Conservation (phyloP, 1,284 basidiomycete species). For the Amylostereum areolatum region DNA sequence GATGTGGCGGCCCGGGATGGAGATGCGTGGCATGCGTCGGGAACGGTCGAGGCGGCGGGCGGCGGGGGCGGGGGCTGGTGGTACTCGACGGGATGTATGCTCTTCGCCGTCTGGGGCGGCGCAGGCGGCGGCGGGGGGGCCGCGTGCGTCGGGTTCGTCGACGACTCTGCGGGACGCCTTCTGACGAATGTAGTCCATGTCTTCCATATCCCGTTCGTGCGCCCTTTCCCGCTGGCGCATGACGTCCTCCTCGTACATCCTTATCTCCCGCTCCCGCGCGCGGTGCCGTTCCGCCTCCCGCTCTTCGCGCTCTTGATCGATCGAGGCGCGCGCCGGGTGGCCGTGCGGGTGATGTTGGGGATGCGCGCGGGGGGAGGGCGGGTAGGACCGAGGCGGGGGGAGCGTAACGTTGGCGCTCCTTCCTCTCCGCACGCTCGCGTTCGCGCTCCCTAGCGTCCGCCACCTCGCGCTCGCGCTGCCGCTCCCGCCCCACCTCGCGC, state of each 20-base stretch:
- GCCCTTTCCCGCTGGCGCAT: no score
- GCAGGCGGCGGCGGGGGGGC: neutral
- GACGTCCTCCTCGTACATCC: conserved; percentile 7
- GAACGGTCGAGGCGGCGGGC: conserved; percentile 2
- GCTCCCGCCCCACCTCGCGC: conserved; percentile 9
- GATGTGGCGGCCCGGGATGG: conserved; percentile 4
- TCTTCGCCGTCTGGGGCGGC: neutral
- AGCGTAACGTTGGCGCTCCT: conserved; percentile 11
- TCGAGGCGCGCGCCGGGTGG: no score
- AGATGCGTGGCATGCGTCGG: conserved; percentile 5
- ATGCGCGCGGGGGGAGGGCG: no score
- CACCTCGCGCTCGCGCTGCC: conserved; percentile 14
- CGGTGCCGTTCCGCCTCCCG: conserved; percentile 10
- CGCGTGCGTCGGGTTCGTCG: conserved; percentile 8
- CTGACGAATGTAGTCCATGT: conserved; percentile 13
- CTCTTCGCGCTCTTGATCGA: conserved; percentile 12
- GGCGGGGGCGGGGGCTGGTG: conserved; percentile 9
- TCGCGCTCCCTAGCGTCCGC: conserved; percentile 9
- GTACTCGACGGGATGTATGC: conserved; percentile 3
- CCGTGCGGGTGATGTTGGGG: no score
- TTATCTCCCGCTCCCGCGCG: conserved; percentile 12
- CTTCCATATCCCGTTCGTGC: conserved; percentile 14
- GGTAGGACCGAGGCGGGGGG: no score
- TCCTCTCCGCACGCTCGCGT: conserved; percentile 12
- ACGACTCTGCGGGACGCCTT: conserved; percentile 10